Evolutionary conservation across 2,329 filamentous ascomycete species (phyloP).

Genomic region (Akanthomyces muscarius): DNA sequence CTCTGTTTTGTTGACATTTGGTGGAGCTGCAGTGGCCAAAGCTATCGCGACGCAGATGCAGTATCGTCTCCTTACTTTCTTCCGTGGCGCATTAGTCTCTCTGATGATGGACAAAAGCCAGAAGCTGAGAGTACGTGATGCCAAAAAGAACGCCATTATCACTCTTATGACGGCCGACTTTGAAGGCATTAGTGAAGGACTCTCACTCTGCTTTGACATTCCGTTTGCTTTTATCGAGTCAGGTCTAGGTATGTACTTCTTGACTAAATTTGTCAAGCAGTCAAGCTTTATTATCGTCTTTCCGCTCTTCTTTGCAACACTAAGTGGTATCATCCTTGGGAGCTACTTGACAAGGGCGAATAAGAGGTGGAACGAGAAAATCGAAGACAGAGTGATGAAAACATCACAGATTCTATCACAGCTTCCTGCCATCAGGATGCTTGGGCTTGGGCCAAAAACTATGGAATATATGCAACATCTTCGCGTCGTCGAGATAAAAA

Average conservation of each 20-base stretch:
- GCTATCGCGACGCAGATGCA: background rate
- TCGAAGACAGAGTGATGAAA: background rate
- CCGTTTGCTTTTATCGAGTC: background rate
- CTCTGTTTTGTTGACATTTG: background rate
- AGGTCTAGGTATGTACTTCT: background rate
- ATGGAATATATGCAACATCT: background rate
- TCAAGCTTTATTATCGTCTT: background rate
- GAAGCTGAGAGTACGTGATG: background rate
- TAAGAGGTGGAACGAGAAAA: background rate
- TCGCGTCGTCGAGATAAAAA: background rate
- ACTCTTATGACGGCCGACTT: slow-evolving; percentile 3
- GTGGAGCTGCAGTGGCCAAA: background rate
- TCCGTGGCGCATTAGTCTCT: background rate
- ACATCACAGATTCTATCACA: background rate
- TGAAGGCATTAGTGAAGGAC: background rate
- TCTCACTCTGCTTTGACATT: background rate
- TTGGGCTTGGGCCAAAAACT: background rate
- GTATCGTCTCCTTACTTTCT: background rate
- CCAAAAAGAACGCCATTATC: background rate
- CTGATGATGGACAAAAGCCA: background rate
- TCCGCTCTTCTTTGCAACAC: background rate
- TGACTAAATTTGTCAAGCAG: background rate
- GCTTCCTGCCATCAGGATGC: background rate
- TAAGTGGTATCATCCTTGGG: background rate
- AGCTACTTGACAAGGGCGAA: background rate